Conservation (phyloP, 1,284 basidiomycete species). For the Stygiomarasmius scandens region DNA sequence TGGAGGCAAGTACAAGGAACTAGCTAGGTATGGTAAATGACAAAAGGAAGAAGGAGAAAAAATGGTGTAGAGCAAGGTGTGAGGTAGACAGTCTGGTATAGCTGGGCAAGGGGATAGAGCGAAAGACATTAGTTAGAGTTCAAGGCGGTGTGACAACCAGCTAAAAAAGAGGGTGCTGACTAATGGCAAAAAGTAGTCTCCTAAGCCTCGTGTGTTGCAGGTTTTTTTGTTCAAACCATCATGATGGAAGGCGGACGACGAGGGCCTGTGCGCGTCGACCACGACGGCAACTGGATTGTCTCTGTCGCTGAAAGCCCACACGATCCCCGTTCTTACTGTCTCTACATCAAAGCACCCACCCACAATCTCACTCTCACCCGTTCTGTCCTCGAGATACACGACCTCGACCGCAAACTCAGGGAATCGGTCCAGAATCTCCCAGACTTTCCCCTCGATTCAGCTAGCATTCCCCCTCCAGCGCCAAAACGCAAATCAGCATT, state of each 20-base stretch:
- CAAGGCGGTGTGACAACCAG: too few species aligned
- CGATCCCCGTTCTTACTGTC: conserved; percentile 59
- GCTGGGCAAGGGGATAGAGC: too few species aligned
- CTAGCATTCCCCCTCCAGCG: conserved; percentile 49
- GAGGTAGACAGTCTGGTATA: too few species aligned
- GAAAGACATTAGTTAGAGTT: too few species aligned
- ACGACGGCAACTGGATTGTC: conserved; percentile 75
- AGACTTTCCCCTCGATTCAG: conserved; percentile 59
- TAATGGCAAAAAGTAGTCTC: background rate
- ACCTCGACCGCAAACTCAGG: conserved; percentile 76
- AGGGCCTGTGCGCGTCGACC: conserved; percentile 15
- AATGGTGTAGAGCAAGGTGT: too few species aligned
- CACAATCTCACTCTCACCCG: conserved; percentile 87
- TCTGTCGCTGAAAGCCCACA: conserved; percentile 73
- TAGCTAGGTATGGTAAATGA: too few species aligned
- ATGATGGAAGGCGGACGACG: conserved; percentile 12
- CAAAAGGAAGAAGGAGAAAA: too few species aligned
- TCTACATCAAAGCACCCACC: conserved; percentile 83
- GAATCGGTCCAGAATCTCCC: conserved; percentile 56
- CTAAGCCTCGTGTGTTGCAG: background rate
- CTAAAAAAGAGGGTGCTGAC: background rate
- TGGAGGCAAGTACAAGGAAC: too few species aligned
- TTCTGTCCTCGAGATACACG: conserved; percentile 71
- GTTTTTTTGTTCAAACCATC: background rate
- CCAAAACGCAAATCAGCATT: conserved; percentile 79